Percentiles rank a stretch among this genome's conserved stretches.
Evolutionary conservation across 2,329 filamentous ascomycete species (phyloP).

Genomic region (Chaetomiaceae sp.): DNA sequence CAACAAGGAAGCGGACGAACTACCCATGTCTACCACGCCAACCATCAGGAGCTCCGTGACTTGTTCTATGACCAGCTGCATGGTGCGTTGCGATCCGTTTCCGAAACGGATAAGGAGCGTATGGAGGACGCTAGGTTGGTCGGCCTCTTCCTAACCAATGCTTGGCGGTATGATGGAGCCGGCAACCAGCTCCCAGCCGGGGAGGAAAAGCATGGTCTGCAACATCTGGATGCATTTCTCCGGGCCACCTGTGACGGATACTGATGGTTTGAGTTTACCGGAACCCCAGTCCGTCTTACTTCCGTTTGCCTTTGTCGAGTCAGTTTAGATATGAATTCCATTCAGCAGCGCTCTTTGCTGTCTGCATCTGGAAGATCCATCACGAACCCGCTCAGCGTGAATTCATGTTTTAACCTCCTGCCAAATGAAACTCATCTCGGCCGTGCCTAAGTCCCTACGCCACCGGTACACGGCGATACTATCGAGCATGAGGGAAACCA

Average conservation of each 20-base stretch:
- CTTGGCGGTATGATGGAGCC: not conserved
- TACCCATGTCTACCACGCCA: not conserved
- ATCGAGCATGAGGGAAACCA: no score
- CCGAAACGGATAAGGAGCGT: not conserved
- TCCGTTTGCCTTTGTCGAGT: no score
- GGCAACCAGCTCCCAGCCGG: not conserved
- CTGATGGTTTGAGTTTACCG: not conserved
- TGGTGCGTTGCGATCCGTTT: not conserved
- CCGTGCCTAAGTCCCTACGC: no score
- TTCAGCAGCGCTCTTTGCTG: no score
- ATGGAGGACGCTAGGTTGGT: not conserved
- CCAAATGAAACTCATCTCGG: no score
- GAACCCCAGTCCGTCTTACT: no score
- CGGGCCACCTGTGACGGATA: not conserved
- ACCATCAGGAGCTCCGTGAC: not conserved
- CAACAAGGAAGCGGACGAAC: not conserved
- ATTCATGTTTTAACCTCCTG: no score
- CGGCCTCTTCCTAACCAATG: conserved; percentile 2
- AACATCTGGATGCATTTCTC: not conserved
- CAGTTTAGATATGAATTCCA: no score
- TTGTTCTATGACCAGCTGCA: not conserved
- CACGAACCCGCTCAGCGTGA: no score
- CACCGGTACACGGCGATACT: no score
- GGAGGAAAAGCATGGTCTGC: not conserved
- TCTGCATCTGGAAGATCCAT: no score